A percentile compares a stretch with the other conserved stretches of the same genome.
Evolutionary conservation across 2,329 filamentous ascomycete genomes (phyloP).

Genomic region (Alternaria gaisen): DNA sequence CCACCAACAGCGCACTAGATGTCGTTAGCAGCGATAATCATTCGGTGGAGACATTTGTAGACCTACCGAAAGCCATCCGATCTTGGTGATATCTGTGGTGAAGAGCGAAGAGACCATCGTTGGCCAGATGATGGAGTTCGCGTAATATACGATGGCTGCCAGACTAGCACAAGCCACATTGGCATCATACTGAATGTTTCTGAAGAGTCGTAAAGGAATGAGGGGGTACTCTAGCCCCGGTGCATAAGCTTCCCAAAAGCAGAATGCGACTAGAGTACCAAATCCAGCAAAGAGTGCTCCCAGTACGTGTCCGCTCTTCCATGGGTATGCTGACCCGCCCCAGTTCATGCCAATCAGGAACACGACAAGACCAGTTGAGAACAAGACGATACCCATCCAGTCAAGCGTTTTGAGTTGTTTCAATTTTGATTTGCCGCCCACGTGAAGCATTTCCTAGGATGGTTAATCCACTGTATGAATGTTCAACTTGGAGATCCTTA

Average conservation of each 20-base stretch:
- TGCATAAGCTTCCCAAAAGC: conserved; percentile 40
- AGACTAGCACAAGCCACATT: conserved; percentile 45
- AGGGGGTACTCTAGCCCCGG: conserved; percentile 46
- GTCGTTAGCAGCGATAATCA: conserved; percentile 9
- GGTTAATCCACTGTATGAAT: background rate
- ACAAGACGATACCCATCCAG: conserved; percentile 58
- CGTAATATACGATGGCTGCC: conserved; percentile 48
- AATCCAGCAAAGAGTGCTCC: conserved; percentile 47
- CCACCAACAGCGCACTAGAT: conserved; percentile 41
- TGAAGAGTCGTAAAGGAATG: conserved; percentile 50
- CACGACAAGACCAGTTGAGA: conserved; percentile 56
- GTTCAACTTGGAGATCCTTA: conserved; percentile 17
- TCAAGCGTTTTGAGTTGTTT: conserved; percentile 54
- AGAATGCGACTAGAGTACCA: conserved; percentile 44
- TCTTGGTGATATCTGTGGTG: conserved; percentile 37
- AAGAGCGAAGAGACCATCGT: conserved; percentile 41
- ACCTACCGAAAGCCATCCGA: conserved; percentile 45
- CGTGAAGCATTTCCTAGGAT: conserved; percentile 46
- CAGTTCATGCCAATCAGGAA: conserved; percentile 60
- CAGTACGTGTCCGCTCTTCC: conserved; percentile 47
- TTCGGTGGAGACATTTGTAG: background rate
- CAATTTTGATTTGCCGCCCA: conserved; percentile 46
- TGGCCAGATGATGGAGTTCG: conserved; percentile 45
- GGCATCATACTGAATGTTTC: conserved; percentile 44
- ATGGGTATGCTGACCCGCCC: conserved; percentile 49